Percentiles rank a stretch among this genome's conserved stretches.
Conservation (phyloP, 768 basidiomycete species). For the Agaricus sinodeliciosus region DNA sequence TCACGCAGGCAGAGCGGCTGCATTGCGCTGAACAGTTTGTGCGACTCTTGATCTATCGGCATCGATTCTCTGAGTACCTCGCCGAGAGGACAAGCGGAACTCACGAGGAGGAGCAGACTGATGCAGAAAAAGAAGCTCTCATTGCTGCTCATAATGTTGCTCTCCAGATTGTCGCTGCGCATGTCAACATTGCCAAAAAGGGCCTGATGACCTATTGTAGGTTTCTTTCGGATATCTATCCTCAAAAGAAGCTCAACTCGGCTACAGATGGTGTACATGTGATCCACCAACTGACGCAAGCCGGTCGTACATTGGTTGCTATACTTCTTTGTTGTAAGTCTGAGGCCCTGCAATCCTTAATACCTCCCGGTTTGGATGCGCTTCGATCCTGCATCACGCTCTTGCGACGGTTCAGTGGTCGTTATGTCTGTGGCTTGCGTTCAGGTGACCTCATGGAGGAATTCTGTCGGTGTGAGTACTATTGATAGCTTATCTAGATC, state of each 20-base stretch:
- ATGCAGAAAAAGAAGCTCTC: slow-evolving; percentile 76
- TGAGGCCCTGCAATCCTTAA: slow-evolving; percentile 67
- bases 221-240: slow-evolving; percentile 24
- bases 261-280: slow-evolving; percentile 84
- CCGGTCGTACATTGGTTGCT: slow-evolving; percentile 85
- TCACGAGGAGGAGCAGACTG: slow-evolving; percentile 49
- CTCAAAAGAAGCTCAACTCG: slow-evolving; percentile 1
- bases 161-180: slow-evolving; percentile 73
- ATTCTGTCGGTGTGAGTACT: slow-evolving; percentile 72
- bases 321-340: slow-evolving; percentile 83
- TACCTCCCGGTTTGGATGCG: slow-evolving; percentile 78
- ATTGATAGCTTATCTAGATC: neutral
- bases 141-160: slow-evolving; percentile 70
- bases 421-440: slow-evolving; percentile 87
- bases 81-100: slow-evolving; percentile 56
- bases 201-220: slow-evolving; percentile 92
- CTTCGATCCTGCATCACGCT: slow-evolving; percentile 84
- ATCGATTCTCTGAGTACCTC: slow-evolving; percentile 74
- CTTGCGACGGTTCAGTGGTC: slow-evolving; percentile 81
- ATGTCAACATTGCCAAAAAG: slow-evolving; percentile 81
- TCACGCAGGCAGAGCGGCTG: slow-evolving; percentile 83
- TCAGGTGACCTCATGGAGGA: slow-evolving; percentile 94
- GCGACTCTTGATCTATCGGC: slow-evolving; percentile 82
- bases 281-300: slow-evolving; percentile 92
- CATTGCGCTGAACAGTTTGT: slow-evolving; percentile 87